These are phyloP conservation scores for Phytophthora palmivora DNA, from an alignment of 352 stramenopile genomes.

Conservation along the genomic window DNA sequence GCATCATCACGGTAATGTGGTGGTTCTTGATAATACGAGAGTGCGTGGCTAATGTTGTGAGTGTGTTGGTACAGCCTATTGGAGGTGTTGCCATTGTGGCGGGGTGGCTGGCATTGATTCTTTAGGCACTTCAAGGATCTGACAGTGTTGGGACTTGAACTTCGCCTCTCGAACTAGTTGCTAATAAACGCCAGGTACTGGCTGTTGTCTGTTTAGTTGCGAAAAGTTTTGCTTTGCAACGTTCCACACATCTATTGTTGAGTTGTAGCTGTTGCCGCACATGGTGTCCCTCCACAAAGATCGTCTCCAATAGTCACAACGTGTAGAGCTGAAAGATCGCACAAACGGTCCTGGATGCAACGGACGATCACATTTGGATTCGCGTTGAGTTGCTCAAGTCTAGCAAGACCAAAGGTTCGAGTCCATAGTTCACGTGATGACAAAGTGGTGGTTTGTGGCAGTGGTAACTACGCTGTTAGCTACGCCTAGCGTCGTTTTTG, in stretches of 20 bases:
- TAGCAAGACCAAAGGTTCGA: background rate
- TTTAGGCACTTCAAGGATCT: conserved; percentile 40
- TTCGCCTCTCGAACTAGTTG: background rate
- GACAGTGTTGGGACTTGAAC: no score
- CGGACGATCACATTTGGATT: conserved; percentile 31
- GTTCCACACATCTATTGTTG: no score
- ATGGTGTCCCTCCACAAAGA: conserved; percentile 8
- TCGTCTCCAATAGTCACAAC: conserved; percentile 30
- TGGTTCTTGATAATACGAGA: background rate
- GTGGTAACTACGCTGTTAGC: conserved; percentile 47
- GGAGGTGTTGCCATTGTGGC: conserved; percentile 73
- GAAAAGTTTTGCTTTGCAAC: background rate
- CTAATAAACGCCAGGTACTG: background rate
- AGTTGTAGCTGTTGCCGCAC: no score
- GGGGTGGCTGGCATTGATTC: conserved; percentile 73
- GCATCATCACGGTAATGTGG: conserved; percentile 71
- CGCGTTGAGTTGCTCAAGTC: conserved; percentile 9
- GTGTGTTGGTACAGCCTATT: conserved; percentile 51
- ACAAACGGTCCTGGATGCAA: conserved; percentile 10
- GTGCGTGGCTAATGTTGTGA: conserved; percentile 4
- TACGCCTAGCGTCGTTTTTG: conserved; percentile 36
- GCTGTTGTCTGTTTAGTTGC: background rate
- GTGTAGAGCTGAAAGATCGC: conserved; percentile 29
- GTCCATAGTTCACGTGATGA: conserved; percentile 19
- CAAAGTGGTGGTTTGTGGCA: conserved; percentile 44